A percentile compares a stretch with the other conserved stretches of the same genome.
Evolutionary conservation across 2,329 filamentous ascomycete species (phyloP).

Genomic region (Falciphora oryzae): DNA sequence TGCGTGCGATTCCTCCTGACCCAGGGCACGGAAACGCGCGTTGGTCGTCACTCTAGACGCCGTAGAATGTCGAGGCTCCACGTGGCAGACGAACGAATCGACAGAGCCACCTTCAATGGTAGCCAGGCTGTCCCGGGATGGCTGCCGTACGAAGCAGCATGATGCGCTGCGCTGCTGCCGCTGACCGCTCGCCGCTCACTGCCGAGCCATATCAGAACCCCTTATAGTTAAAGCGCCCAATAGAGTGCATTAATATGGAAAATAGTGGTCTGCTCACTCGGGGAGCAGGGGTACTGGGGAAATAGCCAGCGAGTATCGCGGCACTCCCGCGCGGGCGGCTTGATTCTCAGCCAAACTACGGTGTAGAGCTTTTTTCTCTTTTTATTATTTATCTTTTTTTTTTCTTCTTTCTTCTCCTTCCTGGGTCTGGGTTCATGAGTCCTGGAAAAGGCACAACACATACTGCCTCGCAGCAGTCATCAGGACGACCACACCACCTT

Average conservation of each 20-base stretch:
- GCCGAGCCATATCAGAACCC: background rate
- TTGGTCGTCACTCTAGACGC: background rate
- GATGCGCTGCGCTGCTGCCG: constrained; percentile 1
- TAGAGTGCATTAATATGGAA: constrained; percentile 9
- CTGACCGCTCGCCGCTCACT: background rate
- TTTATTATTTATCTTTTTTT: no score
- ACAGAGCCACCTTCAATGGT: background rate
- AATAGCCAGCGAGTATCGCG: background rate
- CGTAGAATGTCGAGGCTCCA: background rate
- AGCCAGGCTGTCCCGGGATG: background rate
- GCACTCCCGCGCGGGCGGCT: background rate
- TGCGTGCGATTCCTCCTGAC: no score
- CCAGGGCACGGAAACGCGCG: background rate
- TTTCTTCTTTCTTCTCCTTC: background rate
- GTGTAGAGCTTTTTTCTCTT: background rate
- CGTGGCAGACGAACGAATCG: background rate
- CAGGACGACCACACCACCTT: background rate
- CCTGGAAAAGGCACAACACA: background rate
- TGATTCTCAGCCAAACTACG: background rate
- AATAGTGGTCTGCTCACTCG: background rate
- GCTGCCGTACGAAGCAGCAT: background rate
- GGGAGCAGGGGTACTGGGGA: background rate
- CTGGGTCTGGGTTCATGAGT: background rate
- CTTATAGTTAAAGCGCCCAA: constrained; percentile 1
- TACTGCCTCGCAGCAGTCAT: background rate